Base-by-base conservation (phyloP, 2,329 filamentous ascomycete species). In the Beauveria scarabaeidicola region DNA sequence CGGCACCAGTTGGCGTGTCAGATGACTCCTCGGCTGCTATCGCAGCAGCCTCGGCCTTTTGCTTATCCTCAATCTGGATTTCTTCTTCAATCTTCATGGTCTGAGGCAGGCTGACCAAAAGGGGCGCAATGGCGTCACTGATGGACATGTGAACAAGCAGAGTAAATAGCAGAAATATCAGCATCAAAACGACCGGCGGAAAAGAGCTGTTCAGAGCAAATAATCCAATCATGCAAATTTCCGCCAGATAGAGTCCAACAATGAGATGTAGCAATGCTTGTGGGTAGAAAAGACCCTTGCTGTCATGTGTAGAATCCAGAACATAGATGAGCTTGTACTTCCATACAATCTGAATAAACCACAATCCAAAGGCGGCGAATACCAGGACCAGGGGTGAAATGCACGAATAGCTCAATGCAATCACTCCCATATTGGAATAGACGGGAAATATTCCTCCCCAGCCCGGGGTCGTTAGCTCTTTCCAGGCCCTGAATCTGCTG, bases 281-380 rank as follows among this genome's bases (percentile, higher is more conserved):
- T 1, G 90, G 88, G 69, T 96, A 97, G 66, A 90, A 86, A 15
- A 93, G 82, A 17, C 93, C 92, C 69, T 95, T 90, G 41, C 90
- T 96, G 69, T 97, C 91, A 67, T 96, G 86, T 61, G 84, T 76
- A 9, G 89, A 85, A 69, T 95, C 89, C 54, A 86, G 88, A 40
- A 96, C 91, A 72, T 90, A 97, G 53, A 97, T 81, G 59, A 97
- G 75, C 69, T 96, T 95, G 79, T 97, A 96, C 19, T 89, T 84
- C 79, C 91, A 96, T 52, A 91, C 89, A 56, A 93, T 77, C 70
- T 96, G 95, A 73, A 96, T 92, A 46, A 94, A 77, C 23, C 80
- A 84, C 61, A 97, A 82, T 29, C 90, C 91, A 43, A 90, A 79
- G 1, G 87, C 85, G 1, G 90, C 90, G 67, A 96, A 97, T 5